phyloP scores from a whole-genome alignment of 2,329 filamentous ascomycete species.

The Alternaria triticina region DNA sequence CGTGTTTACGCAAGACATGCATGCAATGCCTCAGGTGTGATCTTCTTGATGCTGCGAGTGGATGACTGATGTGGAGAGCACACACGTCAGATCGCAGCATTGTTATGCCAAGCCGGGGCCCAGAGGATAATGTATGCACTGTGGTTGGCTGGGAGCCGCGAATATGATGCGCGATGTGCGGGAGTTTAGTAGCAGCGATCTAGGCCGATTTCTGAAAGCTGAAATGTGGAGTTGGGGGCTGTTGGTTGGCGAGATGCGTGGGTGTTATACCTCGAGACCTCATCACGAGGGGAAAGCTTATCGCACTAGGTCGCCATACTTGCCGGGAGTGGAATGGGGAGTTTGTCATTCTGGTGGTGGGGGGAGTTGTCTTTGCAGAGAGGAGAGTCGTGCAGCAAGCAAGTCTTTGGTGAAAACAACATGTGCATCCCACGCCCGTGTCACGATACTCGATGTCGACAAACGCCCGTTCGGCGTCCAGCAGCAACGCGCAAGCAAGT shows the following conservation, averaged over 20 bases:
- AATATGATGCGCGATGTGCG: neutral
- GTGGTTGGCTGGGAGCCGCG: neutral
- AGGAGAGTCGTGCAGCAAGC: neutral
- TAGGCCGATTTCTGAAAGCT: neutral
- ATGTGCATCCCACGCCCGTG: neutral
- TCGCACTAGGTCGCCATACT: neutral
- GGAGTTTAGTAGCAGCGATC: neutral
- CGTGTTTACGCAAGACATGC: neutral
- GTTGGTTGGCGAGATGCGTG: neutral
- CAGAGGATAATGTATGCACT: neutral
- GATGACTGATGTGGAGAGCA: constrained; percentile 2
- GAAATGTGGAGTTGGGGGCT: neutral
- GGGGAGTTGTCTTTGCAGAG: neutral
- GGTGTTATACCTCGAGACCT: neutral
- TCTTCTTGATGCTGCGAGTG: neutral
- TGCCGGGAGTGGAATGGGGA: neutral
- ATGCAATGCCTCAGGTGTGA: neutral
- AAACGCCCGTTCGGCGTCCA: neutral
- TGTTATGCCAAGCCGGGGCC: neutral
- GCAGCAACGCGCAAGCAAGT: constrained; percentile 1
- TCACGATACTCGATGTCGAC: constrained; percentile 1
- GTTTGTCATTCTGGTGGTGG: neutral
- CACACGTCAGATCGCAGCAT: constrained; percentile 6
- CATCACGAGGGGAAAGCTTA: constrained; percentile 1
- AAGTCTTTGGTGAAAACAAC: neutral